phyloP scores from a whole-genome alignment of 352 stramenopile genomes.

The Globisporangium heterothallicum region DNA sequence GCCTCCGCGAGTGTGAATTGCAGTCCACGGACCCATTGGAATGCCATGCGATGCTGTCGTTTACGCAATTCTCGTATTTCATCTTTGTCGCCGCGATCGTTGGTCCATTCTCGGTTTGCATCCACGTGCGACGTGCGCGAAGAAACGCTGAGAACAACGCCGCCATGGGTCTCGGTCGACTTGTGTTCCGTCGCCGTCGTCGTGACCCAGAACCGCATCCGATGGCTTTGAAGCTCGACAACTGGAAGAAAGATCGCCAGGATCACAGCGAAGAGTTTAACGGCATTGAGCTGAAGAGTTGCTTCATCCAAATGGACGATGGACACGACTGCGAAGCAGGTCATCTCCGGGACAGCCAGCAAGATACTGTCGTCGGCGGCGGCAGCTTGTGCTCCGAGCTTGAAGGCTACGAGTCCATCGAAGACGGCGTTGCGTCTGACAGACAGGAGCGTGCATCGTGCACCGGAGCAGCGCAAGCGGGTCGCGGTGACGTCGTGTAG shows the following conservation, averaged over 20 bases:
- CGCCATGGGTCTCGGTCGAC: neutral
- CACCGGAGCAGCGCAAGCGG: neutral
- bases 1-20: slow-evolving; percentile 21
- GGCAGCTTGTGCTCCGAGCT: slow-evolving; percentile 4
- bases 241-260: slow-evolving; percentile 21
- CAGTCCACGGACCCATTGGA: slow-evolving; percentile 5
- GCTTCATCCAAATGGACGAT: slow-evolving; percentile 18
- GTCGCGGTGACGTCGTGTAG: neutral
- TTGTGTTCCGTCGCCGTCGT: slow-evolving; percentile 5
- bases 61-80: slow-evolving; percentile 8
- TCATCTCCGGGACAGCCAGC: slow-evolving; percentile 2
- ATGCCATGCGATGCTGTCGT: slow-evolving; percentile 3
- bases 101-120: slow-evolving; percentile 7
- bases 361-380: neutral
- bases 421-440: neutral
- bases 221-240: slow-evolving; percentile 26
- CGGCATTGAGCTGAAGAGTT: slow-evolving; percentile 22
- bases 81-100: slow-evolving; percentile 5
- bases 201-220: neutral
- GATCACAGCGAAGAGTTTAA: slow-evolving; percentile 14
- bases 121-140: slow-evolving; percentile 3
- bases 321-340: neutral
- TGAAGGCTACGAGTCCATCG: slow-evolving; percentile 3
- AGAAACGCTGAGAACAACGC: neutral
- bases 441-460: neutral